Evolutionary conservation across 345 rosid species (phyloP), one percentile per base, ranked within the genome.

Genomic region (Laguncularia racemosa): DNA sequence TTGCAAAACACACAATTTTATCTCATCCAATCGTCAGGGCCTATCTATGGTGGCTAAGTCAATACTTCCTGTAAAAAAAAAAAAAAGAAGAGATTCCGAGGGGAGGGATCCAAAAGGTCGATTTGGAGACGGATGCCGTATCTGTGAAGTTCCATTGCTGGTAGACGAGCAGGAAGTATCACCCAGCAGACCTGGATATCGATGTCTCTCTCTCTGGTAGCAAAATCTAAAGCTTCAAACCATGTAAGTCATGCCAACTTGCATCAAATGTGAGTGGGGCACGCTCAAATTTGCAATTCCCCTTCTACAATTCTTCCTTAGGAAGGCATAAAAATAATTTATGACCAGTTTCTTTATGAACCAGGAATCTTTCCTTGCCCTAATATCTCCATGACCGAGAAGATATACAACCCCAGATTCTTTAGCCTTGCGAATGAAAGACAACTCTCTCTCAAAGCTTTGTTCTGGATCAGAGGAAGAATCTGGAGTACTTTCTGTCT

Each of bases 191-290:
- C 40, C 40, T 33, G 40, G 9, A 7, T 33, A 33, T 33, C 10
- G 40, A 33, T 33, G 40, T 33, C 9, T 33, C 40, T 33, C 40
- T 33, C 9, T 20, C 17, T 12, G 53, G 21, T 26, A 50, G 20
- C 53, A 11, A 20, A 26, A 26, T n/a, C 23, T 16, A 8, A 26
- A 12, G 53, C 4, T 17, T 87, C 80, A 95, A 60, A 95, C 99
- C 99, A 90, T 95, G 77, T 95, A 95, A 43, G 99, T 93, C 99
- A 93, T 93, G 45, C 97, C 95, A 9, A 93, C 99, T 77, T 95
- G 97, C 91, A 95, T 90, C 48, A 95, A 82, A 69, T 95, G 76
- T 0, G 96, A 75, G 74, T 95, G 99, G 46, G 97, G 99, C 46
- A 90, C 96, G 2, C 93, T 95, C 76, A 88, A 66, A 72, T 95